Percentiles rank a stretch among this genome's conserved stretches.
Evolutionary conservation across 2,329 filamentous ascomycete genomes (phyloP).

Genomic region (Lachnellula subtilissima): DNA sequence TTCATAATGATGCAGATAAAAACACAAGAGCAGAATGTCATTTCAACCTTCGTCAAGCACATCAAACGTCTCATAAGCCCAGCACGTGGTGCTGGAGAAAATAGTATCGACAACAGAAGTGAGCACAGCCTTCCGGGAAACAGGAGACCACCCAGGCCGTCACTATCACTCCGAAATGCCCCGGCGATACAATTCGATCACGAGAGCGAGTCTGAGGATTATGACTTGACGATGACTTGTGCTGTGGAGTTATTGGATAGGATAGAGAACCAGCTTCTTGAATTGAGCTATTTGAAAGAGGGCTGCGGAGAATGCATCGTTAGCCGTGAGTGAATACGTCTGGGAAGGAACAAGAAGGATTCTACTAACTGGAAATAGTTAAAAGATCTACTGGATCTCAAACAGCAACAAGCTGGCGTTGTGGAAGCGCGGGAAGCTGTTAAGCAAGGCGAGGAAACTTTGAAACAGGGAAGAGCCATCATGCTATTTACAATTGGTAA

Average conservation of each 20-base stretch:
- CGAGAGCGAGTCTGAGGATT: neutral
- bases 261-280: neutral
- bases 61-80: slow-evolving; percentile 1
- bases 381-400: slow-evolving; percentile 38
- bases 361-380: slow-evolving; percentile 1
- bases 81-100: neutral
- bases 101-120: neutral
- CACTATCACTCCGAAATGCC: neutral
- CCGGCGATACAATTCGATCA: neutral
- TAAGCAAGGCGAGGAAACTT: slow-evolving; percentile 37
- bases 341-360: neutral
- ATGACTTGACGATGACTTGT: slow-evolving; percentile 3
- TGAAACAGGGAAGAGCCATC: slow-evolving; percentile 39
- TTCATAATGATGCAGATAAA: slow-evolving; percentile 40
- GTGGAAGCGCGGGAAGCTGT: slow-evolving; percentile 40
- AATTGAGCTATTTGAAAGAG: slow-evolving; percentile 1
- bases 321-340: neutral
- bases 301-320: neutral
- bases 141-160: neutral
- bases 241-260: slow-evolving; percentile 5
- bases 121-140: neutral
- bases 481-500: slow-evolving; percentile 30
- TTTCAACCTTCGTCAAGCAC: slow-evolving; percentile 7
- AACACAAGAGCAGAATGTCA: slow-evolving; percentile 20
- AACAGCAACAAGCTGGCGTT: slow-evolving; percentile 43